Percentiles rank a stretch among this genome's conserved stretches.
Conservation (phyloP, 2,329 filamentous ascomycete genomes). For the Diaporthe vaccinii region DNA sequence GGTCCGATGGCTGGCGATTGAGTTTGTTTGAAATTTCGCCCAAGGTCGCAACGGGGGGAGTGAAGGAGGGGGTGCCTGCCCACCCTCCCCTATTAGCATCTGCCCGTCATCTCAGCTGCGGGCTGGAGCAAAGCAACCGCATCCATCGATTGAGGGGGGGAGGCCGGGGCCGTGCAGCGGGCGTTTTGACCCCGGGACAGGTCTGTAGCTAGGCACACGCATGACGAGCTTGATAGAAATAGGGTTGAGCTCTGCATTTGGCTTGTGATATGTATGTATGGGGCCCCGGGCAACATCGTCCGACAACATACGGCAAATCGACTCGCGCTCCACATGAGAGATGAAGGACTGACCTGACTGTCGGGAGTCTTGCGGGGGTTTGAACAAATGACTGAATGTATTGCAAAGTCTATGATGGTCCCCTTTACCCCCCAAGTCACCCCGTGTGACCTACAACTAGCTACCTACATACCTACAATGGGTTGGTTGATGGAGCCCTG, state of each 20-base stretch:
- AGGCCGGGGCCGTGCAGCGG: neutral
- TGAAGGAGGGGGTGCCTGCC: neutral
- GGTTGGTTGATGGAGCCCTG: neutral
- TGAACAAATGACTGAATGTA: constrained; percentile 31
- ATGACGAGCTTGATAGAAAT: neutral
- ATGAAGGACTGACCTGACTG: neutral
- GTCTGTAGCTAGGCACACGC: neutral
- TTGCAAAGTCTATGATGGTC: constrained; percentile 32
- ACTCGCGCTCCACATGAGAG: neutral
- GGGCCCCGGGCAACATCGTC: neutral
- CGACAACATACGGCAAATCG: neutral
- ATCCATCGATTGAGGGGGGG: neutral
- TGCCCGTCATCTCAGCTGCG: constrained; percentile 7
- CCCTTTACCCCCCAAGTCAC: neutral
- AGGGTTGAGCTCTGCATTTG: constrained; percentile 6
- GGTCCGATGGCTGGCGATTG: constrained; percentile 31
- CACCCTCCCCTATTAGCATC: neutral
- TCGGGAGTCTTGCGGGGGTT: neutral
- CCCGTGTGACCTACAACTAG: constrained; percentile 1
- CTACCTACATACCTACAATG: neutral
- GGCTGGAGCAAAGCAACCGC: neutral
- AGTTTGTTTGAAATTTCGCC: constrained; percentile 32
- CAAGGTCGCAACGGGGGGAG: neutral
- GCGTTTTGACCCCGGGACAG: neutral
- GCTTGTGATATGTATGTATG: constrained; percentile 11